These are phyloP conservation scores for Colletotrichum liriopes DNA, from an alignment of 2,329 filamentous ascomycete genomes.

Conservation along the genomic window DNA sequence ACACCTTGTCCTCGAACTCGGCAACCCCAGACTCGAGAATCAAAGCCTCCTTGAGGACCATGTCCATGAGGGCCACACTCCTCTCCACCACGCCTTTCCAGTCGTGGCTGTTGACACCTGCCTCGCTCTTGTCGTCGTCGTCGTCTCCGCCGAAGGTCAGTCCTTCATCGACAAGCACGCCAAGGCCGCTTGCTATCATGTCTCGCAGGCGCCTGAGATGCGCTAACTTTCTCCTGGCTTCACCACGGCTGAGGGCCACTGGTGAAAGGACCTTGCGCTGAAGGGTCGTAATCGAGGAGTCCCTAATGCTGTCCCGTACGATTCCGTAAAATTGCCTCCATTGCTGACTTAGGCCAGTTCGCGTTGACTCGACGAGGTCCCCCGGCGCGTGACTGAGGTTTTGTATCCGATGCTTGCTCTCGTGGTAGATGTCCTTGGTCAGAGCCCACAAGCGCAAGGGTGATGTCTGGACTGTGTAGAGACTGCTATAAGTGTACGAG, in stretches of 20 bases:
- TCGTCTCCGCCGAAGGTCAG: slow-evolving; percentile 77
- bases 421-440: slow-evolving; percentile 78
- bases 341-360: slow-evolving; percentile 61
- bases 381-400: slow-evolving; percentile 46
- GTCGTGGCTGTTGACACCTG: slow-evolving; percentile 66
- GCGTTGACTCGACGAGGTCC: slow-evolving; percentile 55
- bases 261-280: slow-evolving; percentile 83
- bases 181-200: slow-evolving; percentile 88
- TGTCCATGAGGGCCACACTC: slow-evolving; percentile 89
- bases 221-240: slow-evolving; percentile 82
- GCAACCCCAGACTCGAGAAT: slow-evolving; percentile 73
- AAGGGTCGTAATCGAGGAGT: slow-evolving; percentile 80
- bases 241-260: slow-evolving; percentile 80
- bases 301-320: slow-evolving; percentile 81
- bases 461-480: slow-evolving; percentile 91
- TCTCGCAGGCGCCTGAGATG: slow-evolving; percentile 81
- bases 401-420: slow-evolving; percentile 62
- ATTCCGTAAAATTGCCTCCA: slow-evolving; percentile 85
- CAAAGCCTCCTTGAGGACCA: slow-evolving; percentile 81
- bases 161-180: slow-evolving; percentile 89
- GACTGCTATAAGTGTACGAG: slow-evolving; percentile 82
- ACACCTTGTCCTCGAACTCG: slow-evolving; percentile 78
- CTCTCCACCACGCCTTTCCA: slow-evolving; percentile 83
- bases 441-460: slow-evolving; percentile 83
- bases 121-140: slow-evolving; percentile 64